Evolutionary conservation across 768 basidiomycete species (phyloP).

Genomic region (Gloeopeniophorella convolvens): DNA sequence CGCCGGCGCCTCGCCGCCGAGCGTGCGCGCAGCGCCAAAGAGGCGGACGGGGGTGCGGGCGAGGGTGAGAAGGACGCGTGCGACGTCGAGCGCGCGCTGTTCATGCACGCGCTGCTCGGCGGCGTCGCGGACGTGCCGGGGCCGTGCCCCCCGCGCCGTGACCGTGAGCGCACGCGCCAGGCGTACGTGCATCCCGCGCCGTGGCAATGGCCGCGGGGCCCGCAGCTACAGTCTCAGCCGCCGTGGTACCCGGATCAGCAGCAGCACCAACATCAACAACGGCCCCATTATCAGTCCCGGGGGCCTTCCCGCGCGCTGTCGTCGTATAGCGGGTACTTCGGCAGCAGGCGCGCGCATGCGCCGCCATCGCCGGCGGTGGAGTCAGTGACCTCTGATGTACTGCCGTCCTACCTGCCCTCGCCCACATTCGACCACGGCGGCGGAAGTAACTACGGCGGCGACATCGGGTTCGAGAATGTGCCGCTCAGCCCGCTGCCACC

Average conservation of each 20-base stretch:
- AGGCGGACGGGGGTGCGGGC: not conserved
- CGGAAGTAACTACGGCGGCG: not conserved
- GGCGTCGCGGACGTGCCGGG: too few relatives aligned
- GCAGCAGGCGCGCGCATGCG: too few relatives aligned
- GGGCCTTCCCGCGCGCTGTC: too few relatives aligned
- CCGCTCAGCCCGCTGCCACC: constrained; percentile 18
- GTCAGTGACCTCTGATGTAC: constrained; percentile 15
- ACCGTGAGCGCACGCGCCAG: not conserved
- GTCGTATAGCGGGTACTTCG: too few relatives aligned
- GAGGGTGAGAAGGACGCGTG: not conserved
- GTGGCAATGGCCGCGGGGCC: too few relatives aligned
- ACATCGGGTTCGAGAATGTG: constrained; percentile 11
- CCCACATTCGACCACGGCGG: constrained; percentile 1
- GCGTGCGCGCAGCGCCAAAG: not conserved
- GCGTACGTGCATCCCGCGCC: too few relatives aligned
- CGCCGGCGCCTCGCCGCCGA: constrained; percentile 23
- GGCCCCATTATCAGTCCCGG: too few relatives aligned
- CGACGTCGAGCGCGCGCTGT: constrained; percentile 18
- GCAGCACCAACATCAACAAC: not conserved
- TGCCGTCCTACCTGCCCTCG: constrained; percentile 20
- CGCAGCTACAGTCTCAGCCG: not conserved
- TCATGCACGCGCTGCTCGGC: constrained; percentile 2
- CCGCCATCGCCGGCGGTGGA: constrained; percentile 6
- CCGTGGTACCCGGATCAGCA: not conserved
- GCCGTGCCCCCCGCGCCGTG: constrained; percentile 7